Conservation (phyloP, 805 yeast species). For the Ogataea pini region DNA sequence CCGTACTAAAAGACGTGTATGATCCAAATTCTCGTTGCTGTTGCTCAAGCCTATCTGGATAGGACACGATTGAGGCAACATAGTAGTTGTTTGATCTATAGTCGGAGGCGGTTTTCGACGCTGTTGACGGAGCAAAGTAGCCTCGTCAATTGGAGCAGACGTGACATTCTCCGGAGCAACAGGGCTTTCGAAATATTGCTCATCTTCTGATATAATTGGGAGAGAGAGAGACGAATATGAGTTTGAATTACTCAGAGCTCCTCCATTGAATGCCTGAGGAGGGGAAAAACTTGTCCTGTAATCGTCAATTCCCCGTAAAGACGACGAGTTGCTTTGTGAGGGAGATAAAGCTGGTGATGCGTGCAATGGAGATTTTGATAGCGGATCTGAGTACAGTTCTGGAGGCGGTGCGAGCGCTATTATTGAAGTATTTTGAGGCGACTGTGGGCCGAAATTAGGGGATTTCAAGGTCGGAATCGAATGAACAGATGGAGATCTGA, state of each 20-base stretch:
- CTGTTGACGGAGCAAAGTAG: background rate
- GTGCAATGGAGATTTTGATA: conserved; percentile 12
- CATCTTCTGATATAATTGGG: conserved; percentile 27
- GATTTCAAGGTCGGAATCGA: conserved; percentile 16
- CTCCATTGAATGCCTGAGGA: conserved; percentile 5
- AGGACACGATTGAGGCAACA: conserved; percentile 1
- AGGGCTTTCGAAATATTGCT: conserved; percentile 9
- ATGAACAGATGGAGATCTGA: conserved; percentile 4
- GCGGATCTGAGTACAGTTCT: conserved; percentile 13
- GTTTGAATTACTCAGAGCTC: conserved; percentile 14
- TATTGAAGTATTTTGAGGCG: background rate
- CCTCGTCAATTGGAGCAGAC: background rate
- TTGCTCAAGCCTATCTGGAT: background rate
- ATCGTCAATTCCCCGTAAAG: conserved; percentile 10
- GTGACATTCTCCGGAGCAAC: background rate
- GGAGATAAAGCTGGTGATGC: conserved; percentile 14
- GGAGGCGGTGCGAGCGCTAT: conserved; percentile 11
- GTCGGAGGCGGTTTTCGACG: conserved; percentile 25
- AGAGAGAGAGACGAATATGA: conserved; percentile 23
- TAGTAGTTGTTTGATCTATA: background rate
- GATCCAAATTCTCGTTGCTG: conserved; percentile 8
- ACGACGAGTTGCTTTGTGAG: conserved; percentile 12
- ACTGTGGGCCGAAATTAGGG: conserved; percentile 10
- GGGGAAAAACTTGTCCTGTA: conserved; percentile 8
- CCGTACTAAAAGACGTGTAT: conserved; percentile 4